These are phyloP conservation scores for Paulownia fortunei DNA, from an alignment of 257 asterid species.

Conservation along the genomic window DNA sequence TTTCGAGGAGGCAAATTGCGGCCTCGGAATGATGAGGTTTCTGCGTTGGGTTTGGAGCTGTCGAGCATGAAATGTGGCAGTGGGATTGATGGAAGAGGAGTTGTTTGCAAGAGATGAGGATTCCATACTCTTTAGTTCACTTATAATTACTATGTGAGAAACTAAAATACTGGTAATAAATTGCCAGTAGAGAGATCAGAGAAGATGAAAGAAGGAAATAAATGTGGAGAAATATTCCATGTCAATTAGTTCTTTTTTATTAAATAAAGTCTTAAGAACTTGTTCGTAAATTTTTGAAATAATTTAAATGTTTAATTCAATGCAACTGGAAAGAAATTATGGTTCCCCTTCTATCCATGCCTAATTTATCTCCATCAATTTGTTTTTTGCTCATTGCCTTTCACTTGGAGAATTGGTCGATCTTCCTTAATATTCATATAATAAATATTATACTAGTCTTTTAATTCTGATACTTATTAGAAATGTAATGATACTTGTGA, in stretches of 20 bases:
- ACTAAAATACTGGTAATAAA: neutral
- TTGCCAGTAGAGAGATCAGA: neutral
- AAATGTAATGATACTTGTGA: neutral
- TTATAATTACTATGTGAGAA: neutral
- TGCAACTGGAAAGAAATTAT: too few species aligned
- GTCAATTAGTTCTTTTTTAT: neutral
- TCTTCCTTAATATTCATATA: too few species aligned
- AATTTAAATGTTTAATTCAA: neutral
- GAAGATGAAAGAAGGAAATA: neutral
- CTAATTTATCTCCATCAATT: too few species aligned
- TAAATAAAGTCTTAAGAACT: neutral
- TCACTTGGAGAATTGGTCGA: neutral
- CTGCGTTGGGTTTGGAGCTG: constrained; percentile 34
- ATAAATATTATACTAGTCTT: too few species aligned
- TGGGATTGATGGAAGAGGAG: constrained; percentile 50
- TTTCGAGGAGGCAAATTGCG: constrained; percentile 27
- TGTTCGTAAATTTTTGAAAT: neutral
- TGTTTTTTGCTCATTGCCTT: too few species aligned
- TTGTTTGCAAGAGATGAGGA: constrained; percentile 51
- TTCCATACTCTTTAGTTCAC: neutral
- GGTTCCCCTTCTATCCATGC: too few species aligned
- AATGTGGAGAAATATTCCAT: neutral
- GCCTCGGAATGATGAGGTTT: neutral
- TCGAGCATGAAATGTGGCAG: constrained; percentile 50
- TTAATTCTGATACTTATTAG: too few species aligned